Base-by-base conservation (phyloP, 176 grass and related monocot species). In the Avena eriantha region DNA sequence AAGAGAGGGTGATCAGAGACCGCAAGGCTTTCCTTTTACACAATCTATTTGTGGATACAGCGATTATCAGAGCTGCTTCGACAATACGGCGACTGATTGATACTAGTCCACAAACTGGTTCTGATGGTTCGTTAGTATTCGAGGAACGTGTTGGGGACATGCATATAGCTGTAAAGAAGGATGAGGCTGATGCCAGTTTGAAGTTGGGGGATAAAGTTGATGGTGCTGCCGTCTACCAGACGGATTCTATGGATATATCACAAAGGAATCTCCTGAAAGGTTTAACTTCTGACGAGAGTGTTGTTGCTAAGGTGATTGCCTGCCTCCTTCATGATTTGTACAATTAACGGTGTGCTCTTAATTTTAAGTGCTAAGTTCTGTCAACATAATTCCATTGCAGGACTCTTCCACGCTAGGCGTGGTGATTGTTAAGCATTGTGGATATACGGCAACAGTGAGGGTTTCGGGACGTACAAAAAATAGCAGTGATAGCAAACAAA, bases 391-490 rank as follows among this genome's bases (percentile, higher is more conserved):
- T 59, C 57, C 33, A 21, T 58, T 81, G 53, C 87, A 99, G 97
- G 97, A 99, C 83, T 79, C 90, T 50, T 87, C 69, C 34, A 90
- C 86, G 24, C 82, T 99, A 76, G 94, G 94, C 77, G 88, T 90
- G 57, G 97, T 99, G 78, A 94, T 97, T 90, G 84, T 99, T 83
- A 99, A 99, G 69, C 92, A 99, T 90, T 96, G 97, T 54, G 97
- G 97, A 82, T 99, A 97, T 90, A 97, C 89, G 10, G 89, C 90
- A 80, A 93, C 80, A 49, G 94, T 99, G 57, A 99, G 82, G 31
- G 94, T 99, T 87, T 91, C 80, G 72, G 86, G 79, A 53, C 48
- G 79, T 15, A 55, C 57, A 77, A 86, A 85, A 54, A 81, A 80
- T n/a, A 79, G 26, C 82, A 83, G 63, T 58, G 60, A 81, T 87